Conservation (phyloP, 768 basidiomycete species). For the Sporobolomyces phaffii region DNA sequence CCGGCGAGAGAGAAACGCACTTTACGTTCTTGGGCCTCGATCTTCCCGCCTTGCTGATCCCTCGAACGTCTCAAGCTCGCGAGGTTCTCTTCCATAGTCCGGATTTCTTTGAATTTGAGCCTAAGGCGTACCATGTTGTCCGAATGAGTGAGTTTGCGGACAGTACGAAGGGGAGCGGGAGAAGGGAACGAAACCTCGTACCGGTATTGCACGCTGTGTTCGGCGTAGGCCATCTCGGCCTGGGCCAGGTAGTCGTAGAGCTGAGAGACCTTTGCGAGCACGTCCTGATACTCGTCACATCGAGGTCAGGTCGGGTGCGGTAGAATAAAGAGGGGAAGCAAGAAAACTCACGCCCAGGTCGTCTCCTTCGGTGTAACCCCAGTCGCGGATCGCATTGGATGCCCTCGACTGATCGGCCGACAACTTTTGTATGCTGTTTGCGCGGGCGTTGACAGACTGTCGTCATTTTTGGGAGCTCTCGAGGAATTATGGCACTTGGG, state of each 20-base stretch:
- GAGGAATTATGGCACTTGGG: neutral
- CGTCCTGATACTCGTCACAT: slow-evolving; percentile 37
- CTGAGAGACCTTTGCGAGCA: slow-evolving; percentile 46
- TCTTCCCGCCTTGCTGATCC: slow-evolving; percentile 45
- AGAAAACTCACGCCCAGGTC: slow-evolving; percentile 44
- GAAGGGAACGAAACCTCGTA: slow-evolving; percentile 14
- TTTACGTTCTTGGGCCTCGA: slow-evolving; percentile 50
- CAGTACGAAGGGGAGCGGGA: slow-evolving; percentile 40
- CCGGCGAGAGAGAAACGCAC: slow-evolving; percentile 33
- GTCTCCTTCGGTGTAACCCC: slow-evolving; percentile 47
- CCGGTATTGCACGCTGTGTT: slow-evolving; percentile 38
- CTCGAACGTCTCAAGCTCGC: slow-evolving; percentile 45
- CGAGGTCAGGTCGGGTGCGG: neutral
- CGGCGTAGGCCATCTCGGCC: slow-evolving; percentile 37
- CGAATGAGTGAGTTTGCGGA: slow-evolving; percentile 4
- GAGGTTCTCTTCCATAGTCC: slow-evolving; percentile 49
- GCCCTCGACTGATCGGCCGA: slow-evolving; percentile 44
- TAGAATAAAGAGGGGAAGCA: neutral
- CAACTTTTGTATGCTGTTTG: slow-evolving; percentile 12
- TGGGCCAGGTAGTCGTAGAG: slow-evolving; percentile 46
- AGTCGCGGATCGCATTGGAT: slow-evolving; percentile 43
- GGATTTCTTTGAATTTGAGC: slow-evolving; percentile 47
- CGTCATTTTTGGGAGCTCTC: neutral
- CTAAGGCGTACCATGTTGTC: slow-evolving; percentile 5
- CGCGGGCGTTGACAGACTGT: neutral